phyloP scores from a whole-genome alignment of 2,329 filamentous ascomycete genomes.

The Alternaria panax region DNA sequence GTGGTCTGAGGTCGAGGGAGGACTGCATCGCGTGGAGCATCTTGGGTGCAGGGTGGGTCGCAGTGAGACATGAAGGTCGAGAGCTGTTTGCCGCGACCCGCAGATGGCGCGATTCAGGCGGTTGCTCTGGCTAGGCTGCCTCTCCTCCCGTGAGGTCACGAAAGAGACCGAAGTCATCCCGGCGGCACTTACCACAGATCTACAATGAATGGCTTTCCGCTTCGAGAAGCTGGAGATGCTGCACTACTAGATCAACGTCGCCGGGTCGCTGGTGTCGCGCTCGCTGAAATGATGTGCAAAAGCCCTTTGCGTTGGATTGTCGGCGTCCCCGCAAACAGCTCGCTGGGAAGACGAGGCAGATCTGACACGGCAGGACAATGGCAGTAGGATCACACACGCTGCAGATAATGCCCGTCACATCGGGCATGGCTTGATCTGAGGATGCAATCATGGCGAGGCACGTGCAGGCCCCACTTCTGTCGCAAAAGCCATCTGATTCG shows the following conservation, averaged over 20 bases:
- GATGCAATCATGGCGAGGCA: slow-evolving; percentile 7
- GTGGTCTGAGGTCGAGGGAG: slow-evolving; percentile 6
- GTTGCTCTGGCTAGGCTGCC: slow-evolving; percentile 9
- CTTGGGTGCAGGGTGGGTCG: slow-evolving; percentile 10
- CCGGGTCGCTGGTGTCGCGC: background rate
- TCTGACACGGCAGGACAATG: slow-evolving; percentile 8
- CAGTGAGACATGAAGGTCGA: slow-evolving; percentile 11
- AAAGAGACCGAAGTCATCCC: slow-evolving; percentile 6
- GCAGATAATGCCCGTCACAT: slow-evolving; percentile 18
- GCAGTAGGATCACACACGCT: slow-evolving; percentile 6
- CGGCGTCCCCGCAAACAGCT: slow-evolving; percentile 15
- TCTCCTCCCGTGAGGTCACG: background rate
- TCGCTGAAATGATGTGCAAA: slow-evolving; percentile 6
- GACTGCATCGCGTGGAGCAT: slow-evolving; percentile 11
- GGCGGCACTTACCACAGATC: background rate
- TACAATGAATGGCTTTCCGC: background rate
- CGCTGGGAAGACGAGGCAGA: slow-evolving; percentile 14
- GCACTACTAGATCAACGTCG: background rate
- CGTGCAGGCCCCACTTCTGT: slow-evolving; percentile 7
- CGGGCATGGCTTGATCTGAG: slow-evolving; percentile 16
- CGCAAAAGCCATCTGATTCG: slow-evolving; percentile 5
- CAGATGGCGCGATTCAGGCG: slow-evolving; percentile 15
- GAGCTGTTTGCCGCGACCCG: slow-evolving; percentile 19
- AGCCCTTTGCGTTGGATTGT: background rate
- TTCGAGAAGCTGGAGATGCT: slow-evolving; percentile 5